Evolutionary conservation across 495 filamentous ascomycete species (phyloP).

Genomic region (Pyrenula massariospora): DNA sequence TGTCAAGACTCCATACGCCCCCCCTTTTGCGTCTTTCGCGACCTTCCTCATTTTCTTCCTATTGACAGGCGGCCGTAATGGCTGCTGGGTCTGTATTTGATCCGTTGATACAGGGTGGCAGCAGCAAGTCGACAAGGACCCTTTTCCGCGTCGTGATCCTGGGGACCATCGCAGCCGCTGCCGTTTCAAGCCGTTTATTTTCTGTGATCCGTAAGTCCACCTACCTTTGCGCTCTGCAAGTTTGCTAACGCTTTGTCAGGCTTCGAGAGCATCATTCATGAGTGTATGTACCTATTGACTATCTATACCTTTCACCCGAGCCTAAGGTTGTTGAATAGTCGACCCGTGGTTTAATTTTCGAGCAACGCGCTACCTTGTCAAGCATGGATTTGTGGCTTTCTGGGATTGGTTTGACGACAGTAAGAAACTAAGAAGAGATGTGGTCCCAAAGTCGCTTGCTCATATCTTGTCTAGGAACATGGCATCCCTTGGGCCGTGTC

Average conservation of each 20-base stretch:
- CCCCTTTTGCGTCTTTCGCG: not conserved
- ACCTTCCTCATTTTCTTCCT: not conserved
- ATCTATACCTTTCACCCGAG: conserved; percentile 4
- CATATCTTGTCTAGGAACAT: conserved; percentile 56
- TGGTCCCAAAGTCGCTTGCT: not conserved
- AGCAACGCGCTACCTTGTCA: conserved; percentile 92
- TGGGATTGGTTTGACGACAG: conserved; percentile 99
- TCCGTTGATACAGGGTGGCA: conserved; percentile 54
- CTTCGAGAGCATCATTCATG: conserved; percentile 99
- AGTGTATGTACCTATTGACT: conserved; percentile 58
- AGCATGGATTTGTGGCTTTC: conserved; percentile 96
- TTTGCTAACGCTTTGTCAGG: conserved; percentile 34
- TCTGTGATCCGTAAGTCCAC: conserved; percentile 80
- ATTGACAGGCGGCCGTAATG: conserved; percentile 40
- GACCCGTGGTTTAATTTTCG: conserved; percentile 99
- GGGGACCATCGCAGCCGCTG: conserved; percentile 79
- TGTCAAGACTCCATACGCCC: not conserved
- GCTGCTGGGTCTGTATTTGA: conserved; percentile 34
- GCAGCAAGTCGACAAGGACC: conserved; percentile 66
- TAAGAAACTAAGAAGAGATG: conserved; percentile 17
- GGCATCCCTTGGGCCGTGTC: conserved; percentile 97
- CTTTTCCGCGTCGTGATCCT: conserved; percentile 88
- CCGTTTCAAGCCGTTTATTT: conserved; percentile 90
- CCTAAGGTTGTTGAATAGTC: conserved; percentile 39
- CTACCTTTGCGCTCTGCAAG: not conserved